Conservation (phyloP, 805 yeast species). For the Kluyveromyces wickerhamii region DNA sequence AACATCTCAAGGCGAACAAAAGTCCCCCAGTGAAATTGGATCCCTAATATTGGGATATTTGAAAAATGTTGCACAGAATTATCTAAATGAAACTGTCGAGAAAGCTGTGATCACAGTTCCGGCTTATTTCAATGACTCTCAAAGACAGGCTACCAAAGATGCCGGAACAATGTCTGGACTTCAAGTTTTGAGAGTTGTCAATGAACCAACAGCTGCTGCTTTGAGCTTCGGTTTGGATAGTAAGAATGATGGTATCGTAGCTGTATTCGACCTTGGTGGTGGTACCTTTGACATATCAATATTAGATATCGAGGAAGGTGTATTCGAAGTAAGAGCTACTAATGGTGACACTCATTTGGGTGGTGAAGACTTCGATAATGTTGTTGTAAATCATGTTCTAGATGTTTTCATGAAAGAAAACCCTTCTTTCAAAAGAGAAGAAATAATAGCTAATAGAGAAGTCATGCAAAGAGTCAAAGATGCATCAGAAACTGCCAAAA, state of each 20-base stretch:
- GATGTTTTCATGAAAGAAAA: conserved; percentile 47
- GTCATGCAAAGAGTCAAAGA: conserved; percentile 72
- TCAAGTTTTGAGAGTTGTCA: conserved; percentile 65
- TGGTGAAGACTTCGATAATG: conserved; percentile 77
- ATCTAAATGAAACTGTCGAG: conserved; percentile 43
- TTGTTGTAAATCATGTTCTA: conserved; percentile 49
- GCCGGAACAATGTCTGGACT: conserved; percentile 73
- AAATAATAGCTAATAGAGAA: conserved; percentile 38
- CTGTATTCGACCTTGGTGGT: conserved; percentile 71
- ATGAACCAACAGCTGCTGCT: conserved; percentile 85
- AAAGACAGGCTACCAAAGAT: conserved; percentile 75
- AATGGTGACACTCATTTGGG: conserved; percentile 83
- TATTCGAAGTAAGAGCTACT: conserved; percentile 74
- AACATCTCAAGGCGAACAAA: conserved; percentile 33
- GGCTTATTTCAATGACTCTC: conserved; percentile 76
- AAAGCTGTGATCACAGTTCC: conserved; percentile 83
- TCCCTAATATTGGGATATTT: conserved; percentile 56
- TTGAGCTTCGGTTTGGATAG: conserved; percentile 70
- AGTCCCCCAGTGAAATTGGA: conserved; percentile 67
- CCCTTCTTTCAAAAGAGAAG: conserved; percentile 32
- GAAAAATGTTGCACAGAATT: conserved; percentile 57
- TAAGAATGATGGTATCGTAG: conserved; percentile 35
- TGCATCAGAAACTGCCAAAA: conserved; percentile 71
- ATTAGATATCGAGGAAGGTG: conserved; percentile 70
- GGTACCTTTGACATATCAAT: conserved; percentile 81